phyloP scores from a whole-genome alignment of 2,329 filamentous ascomycete genomes.

The Penicillium expansum region DNA sequence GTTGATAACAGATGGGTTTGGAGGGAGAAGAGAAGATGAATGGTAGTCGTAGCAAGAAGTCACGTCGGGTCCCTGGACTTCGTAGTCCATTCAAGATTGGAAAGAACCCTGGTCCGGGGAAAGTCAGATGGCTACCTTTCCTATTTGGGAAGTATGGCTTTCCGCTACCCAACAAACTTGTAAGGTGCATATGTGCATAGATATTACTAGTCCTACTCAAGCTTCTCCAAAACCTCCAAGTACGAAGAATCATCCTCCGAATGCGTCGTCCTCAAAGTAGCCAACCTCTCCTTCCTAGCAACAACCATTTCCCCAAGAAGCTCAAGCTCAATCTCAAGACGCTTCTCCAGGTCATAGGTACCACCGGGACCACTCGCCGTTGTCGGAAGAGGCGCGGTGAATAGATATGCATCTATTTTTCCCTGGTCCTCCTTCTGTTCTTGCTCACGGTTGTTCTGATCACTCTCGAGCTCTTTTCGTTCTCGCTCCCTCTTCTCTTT shows the following conservation, averaged over 20 bases:
- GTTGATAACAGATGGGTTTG: background rate
- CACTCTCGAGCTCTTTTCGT: too few species aligned
- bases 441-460: too few species aligned
- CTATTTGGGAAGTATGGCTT: background rate
- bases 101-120: background rate
- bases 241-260: background rate
- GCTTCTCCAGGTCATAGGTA: background rate
- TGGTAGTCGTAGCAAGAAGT: background rate
- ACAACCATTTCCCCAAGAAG: background rate
- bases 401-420: background rate
- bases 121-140: background rate
- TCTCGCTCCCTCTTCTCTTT: background rate
- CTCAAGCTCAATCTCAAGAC: conserved; percentile 1
- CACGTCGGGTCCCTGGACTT: too few species aligned
- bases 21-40: background rate
- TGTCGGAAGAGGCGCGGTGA: background rate
- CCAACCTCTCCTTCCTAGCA: background rate
- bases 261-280: background rate
- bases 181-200: background rate
- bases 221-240: background rate
- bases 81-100: background rate
- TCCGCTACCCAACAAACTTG: background rate
- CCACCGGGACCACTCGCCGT: background rate
- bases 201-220: background rate
- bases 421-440: background rate